Conservation (phyloP, 2,329 filamentous ascomycete genomes). For the Parasarocladium wereldwijsianum region DNA sequence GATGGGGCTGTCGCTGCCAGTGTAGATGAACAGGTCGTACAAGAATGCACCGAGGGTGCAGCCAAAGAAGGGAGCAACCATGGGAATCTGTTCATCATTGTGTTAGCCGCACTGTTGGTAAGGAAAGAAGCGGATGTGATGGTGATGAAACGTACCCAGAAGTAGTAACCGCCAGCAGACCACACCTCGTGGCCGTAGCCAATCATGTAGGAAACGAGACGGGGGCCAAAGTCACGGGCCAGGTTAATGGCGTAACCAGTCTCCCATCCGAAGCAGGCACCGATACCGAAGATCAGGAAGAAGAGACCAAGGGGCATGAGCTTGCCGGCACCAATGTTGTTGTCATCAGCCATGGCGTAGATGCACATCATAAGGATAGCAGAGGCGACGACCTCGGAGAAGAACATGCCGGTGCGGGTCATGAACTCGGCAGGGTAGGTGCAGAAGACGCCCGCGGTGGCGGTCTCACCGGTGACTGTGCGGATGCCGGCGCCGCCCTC, state of each 20-base stretch:
- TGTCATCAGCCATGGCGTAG: constrained; percentile 49
- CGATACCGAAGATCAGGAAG: constrained; percentile 61
- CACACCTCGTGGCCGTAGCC: constrained; percentile 56
- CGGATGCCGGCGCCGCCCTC: constrained; percentile 46
- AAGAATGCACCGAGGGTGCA: constrained; percentile 48
- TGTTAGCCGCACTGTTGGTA: no score
- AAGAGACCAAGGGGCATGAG: constrained; percentile 46
- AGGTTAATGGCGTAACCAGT: constrained; percentile 65
- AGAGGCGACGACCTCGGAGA: constrained; percentile 56
- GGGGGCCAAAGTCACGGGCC: constrained; percentile 56
- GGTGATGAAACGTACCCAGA: constrained; percentile 39
- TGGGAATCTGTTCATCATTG: constrained; percentile 39
- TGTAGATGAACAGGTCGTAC: constrained; percentile 56
- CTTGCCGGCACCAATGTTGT: constrained; percentile 40
- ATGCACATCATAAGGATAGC: constrained; percentile 57
- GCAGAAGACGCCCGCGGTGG: constrained; percentile 57
- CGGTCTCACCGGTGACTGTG: constrained; percentile 42
- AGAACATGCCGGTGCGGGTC: constrained; percentile 52
- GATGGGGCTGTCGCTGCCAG: constrained; percentile 48
- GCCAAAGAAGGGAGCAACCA: constrained; percentile 56
- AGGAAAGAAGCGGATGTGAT: background rate
- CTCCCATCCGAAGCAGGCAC: constrained; percentile 61
- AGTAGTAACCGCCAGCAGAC: constrained; percentile 54
- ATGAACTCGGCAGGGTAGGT: constrained; percentile 57
- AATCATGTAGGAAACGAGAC: constrained; percentile 49